These are phyloP conservation scores for Irpex sp. DNA, from an alignment of 1,284 basidiomycete genomes.

Conservation along the genomic window DNA sequence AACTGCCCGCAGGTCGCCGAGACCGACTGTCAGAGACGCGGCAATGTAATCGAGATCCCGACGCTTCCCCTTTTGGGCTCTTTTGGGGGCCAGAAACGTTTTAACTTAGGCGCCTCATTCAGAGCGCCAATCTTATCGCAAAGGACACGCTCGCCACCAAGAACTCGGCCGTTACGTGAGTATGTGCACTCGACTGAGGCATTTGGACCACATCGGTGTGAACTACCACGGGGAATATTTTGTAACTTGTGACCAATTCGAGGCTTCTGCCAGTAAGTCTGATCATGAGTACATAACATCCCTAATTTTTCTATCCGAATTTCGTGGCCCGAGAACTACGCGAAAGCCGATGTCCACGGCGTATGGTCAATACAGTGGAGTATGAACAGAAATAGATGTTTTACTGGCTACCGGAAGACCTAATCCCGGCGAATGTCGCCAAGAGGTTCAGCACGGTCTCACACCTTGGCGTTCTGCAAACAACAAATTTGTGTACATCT, in stretches of 20 bases:
- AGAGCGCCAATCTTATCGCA: not conserved
- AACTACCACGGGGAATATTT: too few relatives aligned
- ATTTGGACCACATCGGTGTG: too few relatives aligned
- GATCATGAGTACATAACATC: too few relatives aligned
- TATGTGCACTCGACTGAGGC: too few relatives aligned
- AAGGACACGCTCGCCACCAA: too few relatives aligned
- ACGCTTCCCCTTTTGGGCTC: not conserved
- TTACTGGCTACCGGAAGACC: not conserved
- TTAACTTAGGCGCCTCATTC: not conserved
- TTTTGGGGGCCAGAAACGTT: not conserved
- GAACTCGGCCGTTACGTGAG: too few relatives aligned
- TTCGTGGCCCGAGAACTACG: not conserved
- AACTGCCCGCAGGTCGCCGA: not conserved
- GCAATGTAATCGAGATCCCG: not conserved
- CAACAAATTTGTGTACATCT: not conserved
- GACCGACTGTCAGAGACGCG: not conserved
- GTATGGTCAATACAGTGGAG: not conserved
- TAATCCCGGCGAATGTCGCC: not conserved
- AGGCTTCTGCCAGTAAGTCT: too few relatives aligned
- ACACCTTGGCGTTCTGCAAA: not conserved
- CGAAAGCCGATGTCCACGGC: not conserved
- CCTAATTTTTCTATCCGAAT: not conserved
- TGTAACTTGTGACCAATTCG: too few relatives aligned
- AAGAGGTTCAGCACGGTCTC: not conserved
- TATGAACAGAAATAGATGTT: not conserved